Evolutionary conservation across 805 yeast genomes (phyloP), one percentile per base, ranked within the genome.

Genomic region (Metschnikowia santaceciliae): DNA sequence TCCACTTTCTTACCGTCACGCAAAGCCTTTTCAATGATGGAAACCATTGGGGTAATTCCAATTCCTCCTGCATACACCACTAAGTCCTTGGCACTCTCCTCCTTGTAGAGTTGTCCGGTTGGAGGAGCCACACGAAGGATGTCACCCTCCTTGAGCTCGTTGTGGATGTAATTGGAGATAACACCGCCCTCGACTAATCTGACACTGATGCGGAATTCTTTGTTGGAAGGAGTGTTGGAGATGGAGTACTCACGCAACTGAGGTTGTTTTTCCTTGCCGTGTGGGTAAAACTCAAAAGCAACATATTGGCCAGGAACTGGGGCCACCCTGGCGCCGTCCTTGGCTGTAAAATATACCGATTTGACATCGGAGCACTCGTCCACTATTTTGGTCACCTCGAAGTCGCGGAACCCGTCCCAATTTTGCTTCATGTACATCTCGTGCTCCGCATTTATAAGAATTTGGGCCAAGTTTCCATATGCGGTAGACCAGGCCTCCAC

Each of bases 401-500:
- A 84, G 32, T 71, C 70, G 52, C 79, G 75, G 71, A 80, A 82
- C 1, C 80, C 86, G n/a, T 64, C 54, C 91, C 90, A 85, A 17
- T 60, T 50, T 40, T 67, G 68, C 14, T 61, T 55, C 22, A 63
- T 54, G 61, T 84, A 85, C 56, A 74, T 61, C 4, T 66, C 66
- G 46, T 65, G 65, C 65, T 85, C 91, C 19, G 79, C 76, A 37
- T 71, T 64, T 55, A 86, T 85, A 55, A 85, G 71, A 8, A 81
- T 64, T 50, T 81, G 75, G 5, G 90, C 90, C 54, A 85, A 71
- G 51, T 77, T 79, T 35, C 76, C 78, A 63, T 86, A 85, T 4
- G 91, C 90, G 39, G 70, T 75, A 22, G 74, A 70, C 88, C 90
- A 86, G 10, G 89, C 88, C 23, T 69, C 74, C 42, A 83, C 57